phyloP scores from a whole-genome alignment of 2,329 filamentous ascomycete species.

The Diplodia scrobiculata region DNA sequence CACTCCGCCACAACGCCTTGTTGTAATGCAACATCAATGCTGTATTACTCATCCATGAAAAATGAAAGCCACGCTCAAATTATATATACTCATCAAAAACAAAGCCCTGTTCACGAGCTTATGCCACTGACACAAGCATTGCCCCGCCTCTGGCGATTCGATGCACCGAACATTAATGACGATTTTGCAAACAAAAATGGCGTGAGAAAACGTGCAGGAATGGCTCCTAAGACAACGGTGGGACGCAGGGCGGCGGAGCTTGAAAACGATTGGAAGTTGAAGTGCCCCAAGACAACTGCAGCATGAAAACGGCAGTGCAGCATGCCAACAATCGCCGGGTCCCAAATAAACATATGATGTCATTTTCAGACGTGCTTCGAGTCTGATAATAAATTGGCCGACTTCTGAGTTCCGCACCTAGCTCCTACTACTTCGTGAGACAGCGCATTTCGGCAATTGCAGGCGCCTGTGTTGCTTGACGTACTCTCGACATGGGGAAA shows the following conservation, averaged over 20 bases:
- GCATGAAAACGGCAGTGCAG: background rate
- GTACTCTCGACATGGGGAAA: background rate
- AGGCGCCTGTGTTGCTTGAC: background rate
- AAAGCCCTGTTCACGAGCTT: too few relatives aligned
- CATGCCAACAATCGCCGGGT: background rate
- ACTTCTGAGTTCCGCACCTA: background rate
- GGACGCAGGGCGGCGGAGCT: background rate
- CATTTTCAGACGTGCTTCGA: background rate
- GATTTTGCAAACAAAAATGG: background rate
- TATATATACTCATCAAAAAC: background rate
- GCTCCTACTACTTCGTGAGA: background rate
- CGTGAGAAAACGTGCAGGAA: background rate
- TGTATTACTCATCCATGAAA: background rate
- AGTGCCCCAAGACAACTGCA: background rate
- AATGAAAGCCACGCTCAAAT: rapidly evolving
- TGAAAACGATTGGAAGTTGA: background rate
- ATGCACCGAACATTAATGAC: background rate
- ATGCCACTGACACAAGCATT: too few relatives aligned
- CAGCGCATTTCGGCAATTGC: background rate
- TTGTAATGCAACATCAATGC: background rate
- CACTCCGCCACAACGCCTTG: background rate
- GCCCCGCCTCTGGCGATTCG: too few relatives aligned
- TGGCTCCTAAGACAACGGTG: background rate
- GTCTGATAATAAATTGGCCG: background rate
- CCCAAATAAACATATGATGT: background rate